A percentile compares a stretch with the other conserved stretches of the same genome.
These are phyloP conservation scores for Hypoxylon sp. DNA, from an alignment of 2,329 filamentous ascomycete genomes.

Conservation along the genomic window DNA sequence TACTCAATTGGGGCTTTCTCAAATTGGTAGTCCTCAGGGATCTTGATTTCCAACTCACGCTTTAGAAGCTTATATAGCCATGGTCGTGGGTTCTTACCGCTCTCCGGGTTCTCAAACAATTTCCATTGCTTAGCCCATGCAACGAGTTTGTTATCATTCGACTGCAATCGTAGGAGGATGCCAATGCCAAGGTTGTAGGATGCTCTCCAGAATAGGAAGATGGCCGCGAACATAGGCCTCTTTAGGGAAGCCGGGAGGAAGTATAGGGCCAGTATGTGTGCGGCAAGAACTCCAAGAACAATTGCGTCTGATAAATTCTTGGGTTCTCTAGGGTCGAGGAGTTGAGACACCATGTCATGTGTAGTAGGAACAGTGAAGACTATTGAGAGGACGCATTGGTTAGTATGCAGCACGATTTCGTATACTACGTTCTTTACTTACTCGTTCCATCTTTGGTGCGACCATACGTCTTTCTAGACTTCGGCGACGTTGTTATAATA, in stretches of 20 bases:
- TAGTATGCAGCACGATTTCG: slow-evolving; percentile 24
- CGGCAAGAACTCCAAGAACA: slow-evolving; percentile 82
- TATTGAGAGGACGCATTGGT: slow-evolving; percentile 56
- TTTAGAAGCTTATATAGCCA: slow-evolving; percentile 88
- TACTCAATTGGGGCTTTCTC: slow-evolving; percentile 96
- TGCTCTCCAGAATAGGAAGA: slow-evolving; percentile 93
- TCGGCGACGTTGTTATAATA: slow-evolving; percentile 38
- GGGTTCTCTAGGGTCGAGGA: slow-evolving; percentile 92
- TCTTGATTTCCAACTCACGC: slow-evolving; percentile 92
- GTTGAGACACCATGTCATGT: slow-evolving; percentile 98
- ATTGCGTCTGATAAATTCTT: slow-evolving; percentile 92
- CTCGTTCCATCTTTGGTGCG: slow-evolving; percentile 91
- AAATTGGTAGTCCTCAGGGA: slow-evolving; percentile 92
- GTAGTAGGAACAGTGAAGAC: slow-evolving; percentile 97
- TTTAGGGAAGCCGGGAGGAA: slow-evolving; percentile 77
- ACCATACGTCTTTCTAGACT: slow-evolving; percentile 83
- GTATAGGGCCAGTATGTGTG: slow-evolving; percentile 82
- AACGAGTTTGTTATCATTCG: slow-evolving; percentile 86
- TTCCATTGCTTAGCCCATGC: slow-evolving; percentile 88
- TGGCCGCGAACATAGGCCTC: slow-evolving; percentile 81
- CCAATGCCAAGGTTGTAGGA: slow-evolving; percentile 97
- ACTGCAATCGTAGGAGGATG: slow-evolving; percentile 89
- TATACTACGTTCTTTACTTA: slow-evolving; percentile 64
- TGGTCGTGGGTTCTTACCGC: slow-evolving; percentile 86
- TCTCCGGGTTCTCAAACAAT: slow-evolving; percentile 86